Percentiles rank a stretch among this genome's conserved stretches.
These are phyloP conservation scores for Candida namnaoensis DNA, from an alignment of 805 yeast genomes.

Conservation along the genomic window DNA sequence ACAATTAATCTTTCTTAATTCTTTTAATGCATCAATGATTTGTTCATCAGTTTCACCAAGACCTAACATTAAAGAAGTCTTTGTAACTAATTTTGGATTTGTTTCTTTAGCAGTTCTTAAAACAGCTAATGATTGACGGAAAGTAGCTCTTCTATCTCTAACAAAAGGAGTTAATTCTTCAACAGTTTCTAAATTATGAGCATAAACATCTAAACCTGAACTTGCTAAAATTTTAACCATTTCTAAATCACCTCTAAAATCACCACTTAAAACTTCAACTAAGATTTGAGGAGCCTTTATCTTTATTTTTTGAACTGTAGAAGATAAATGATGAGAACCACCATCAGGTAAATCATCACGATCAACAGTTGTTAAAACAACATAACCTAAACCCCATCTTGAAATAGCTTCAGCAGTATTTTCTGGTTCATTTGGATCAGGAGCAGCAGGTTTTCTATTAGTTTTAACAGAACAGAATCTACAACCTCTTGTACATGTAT, in stretches of 20 bases:
- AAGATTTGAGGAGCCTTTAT: conserved; percentile 82
- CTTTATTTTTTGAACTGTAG: conserved; percentile 80
- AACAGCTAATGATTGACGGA: conserved; percentile 77
- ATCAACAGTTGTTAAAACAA: conserved; percentile 94
- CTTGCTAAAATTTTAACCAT: conserved; percentile 74
- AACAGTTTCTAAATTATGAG: conserved; percentile 95
- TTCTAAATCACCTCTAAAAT: conserved; percentile 83
- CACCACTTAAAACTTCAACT: conserved; percentile 93
- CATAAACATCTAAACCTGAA: conserved; percentile 91
- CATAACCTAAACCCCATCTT: conserved; percentile 98
- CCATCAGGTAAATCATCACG: conserved; percentile 93
- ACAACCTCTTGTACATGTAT: conserved; percentile 99
- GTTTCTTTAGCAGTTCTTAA: conserved; percentile 72
- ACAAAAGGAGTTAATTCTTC: conserved; percentile 91
- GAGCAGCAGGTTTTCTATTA: conserved; percentile 72
- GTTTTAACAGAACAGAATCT: conserved; percentile 97
- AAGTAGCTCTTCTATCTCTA: conserved; percentile 94
- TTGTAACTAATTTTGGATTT: conserved; percentile 72
- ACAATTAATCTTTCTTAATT: conserved; percentile 67
- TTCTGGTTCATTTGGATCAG: conserved; percentile 96
- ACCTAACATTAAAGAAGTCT: conserved; percentile 94
- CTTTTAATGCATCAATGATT: conserved; percentile 62
- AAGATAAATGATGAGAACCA: conserved; percentile 85
- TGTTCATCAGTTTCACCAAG: conserved; percentile 95
- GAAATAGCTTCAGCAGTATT: conserved; percentile 96